A percentile compares a stretch with the other conserved stretches of the same genome.
Conservation (phyloP, 352 stramenopile species). For the Phytopythium oedochilum region DNA sequence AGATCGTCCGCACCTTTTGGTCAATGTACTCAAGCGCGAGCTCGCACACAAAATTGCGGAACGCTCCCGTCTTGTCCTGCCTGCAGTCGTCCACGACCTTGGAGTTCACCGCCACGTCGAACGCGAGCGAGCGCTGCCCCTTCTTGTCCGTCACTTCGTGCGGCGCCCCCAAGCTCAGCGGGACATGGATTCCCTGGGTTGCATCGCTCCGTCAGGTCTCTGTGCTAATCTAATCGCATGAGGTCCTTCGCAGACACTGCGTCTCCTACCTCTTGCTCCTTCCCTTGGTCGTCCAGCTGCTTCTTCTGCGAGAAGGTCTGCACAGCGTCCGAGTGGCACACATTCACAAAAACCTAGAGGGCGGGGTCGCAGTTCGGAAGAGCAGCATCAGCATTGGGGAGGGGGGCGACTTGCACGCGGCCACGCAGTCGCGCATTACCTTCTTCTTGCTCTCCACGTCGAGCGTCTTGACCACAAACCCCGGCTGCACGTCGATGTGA, state of each 20-base stretch:
- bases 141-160: conserved; percentile 79
- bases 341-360: conserved; percentile 72
- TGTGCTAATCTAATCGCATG: too few relatives aligned
- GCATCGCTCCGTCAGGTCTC: too few relatives aligned
- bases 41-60: conserved; percentile 82
- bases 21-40: conserved; percentile 79
- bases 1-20: conserved; percentile 43
- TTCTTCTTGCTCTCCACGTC: conserved; percentile 63
- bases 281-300: conserved; percentile 66
- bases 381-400: too few relatives aligned
- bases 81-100: conserved; percentile 68
- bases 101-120: conserved; percentile 78
- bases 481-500: conserved; percentile 69
- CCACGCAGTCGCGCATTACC: conserved; percentile 10
- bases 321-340: conserved; percentile 64
- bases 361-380: neutral
- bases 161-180: conserved; percentile 57
- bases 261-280: conserved; percentile 74
- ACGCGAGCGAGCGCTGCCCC: conserved; percentile 48
- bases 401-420: too few relatives aligned
- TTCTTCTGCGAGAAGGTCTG: conserved; percentile 78
- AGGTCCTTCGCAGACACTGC: too few relatives aligned
- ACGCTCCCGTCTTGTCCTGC: conserved; percentile 55
- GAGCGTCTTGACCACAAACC: conserved; percentile 76
- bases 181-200: conserved; percentile 80